These are phyloP conservation scores for Sorghum bicolor DNA, from an alignment of 176 grass and related monocot species.

Conservation along the genomic window DNA sequence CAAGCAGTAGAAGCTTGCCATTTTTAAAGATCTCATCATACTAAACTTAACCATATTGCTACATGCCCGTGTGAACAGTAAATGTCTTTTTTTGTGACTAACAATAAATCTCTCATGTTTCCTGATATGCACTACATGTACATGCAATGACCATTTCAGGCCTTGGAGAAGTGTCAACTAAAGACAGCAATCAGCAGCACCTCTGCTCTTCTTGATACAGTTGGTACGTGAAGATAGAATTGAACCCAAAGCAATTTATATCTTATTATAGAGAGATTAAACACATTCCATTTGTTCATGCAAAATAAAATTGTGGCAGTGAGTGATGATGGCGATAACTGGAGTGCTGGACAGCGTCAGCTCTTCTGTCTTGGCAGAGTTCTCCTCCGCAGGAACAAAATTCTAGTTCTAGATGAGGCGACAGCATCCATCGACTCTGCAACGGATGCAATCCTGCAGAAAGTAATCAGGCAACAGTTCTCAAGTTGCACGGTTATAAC, in stretches of 20 bases:
- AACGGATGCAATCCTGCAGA: constrained; percentile 80
- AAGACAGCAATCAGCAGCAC: constrained; percentile 59
- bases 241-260: background rate
- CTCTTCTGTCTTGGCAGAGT: constrained; percentile 92
- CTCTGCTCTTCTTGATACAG: constrained; percentile 79
- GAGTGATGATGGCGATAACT: constrained; percentile 86
- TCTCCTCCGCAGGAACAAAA: constrained; percentile 77
- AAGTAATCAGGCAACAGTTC: constrained; percentile 81
- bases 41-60: background rate
- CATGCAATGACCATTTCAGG: constrained; percentile 42
- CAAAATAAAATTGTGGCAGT: constrained; percentile 39
- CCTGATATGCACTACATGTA: constrained; percentile 10
- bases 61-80: background rate
- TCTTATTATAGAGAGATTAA: background rate
- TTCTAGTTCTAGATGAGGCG: constrained; percentile 87
- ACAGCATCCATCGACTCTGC: constrained; percentile 90
- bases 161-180: constrained; percentile 84
- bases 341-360: constrained; percentile 88
- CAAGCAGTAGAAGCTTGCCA: constrained; percentile 1
- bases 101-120: background rate
- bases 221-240: constrained; percentile 37
- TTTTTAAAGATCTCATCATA: constrained; percentile 1
- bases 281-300: background rate
- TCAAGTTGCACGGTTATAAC: constrained; percentile 78
- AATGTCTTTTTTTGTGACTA: too few species aligned